Base-by-base conservation (phyloP, 352 stramenopile species). In the Phytophthora ohioensis region DNA sequence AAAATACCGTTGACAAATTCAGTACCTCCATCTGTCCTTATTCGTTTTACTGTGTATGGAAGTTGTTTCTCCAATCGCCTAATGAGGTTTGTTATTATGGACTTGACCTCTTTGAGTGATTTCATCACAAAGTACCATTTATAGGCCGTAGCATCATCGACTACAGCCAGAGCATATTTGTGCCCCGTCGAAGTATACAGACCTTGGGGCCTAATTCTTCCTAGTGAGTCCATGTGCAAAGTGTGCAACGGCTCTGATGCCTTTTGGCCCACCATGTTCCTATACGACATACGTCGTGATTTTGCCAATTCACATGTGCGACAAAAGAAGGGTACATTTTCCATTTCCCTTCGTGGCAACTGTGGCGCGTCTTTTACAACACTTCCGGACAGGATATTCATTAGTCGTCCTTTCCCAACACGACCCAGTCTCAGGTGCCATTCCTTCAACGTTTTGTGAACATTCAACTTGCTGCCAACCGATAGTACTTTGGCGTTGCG, bases 11-110 rank as follows among this genome's bases (percentile, higher is more conserved):
- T 21, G 21, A 55, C 47, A 54, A 59, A 54, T 46, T 55, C 45
- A 59, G 45, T 59, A 55, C 53, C 36, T 39, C 54, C 53, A 36
- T 70, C 53, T 35, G 46, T 64, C 17, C 21, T 21, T 1, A 21
- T 21, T 21, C 21, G 21, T 21, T 21, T 21, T 1, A 21, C 21
- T 21, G 21, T 21, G 21, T 21, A 21, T 21, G 21, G 21, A 21
- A 21, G 21, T 21, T 21, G 21, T 21, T 21, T 21, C 21, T 21
- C 21, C 21, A 21, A 21, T 21, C 1, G 21, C 21, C 21, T 21
- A 21, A 21, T 21, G 21, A 21, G 0, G 21, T 21, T 21, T 21
- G 21, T 21, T 21, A 21, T 21, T 21, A 21, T 21, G 21, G 21
- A 21, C 21, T 21, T 21, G 21, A 21, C 21, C 21, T 21, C 21